Evolutionary conservation across 2,329 filamentous ascomycete species (phyloP).

Genomic region (Colletotrichum camelliae): DNA sequence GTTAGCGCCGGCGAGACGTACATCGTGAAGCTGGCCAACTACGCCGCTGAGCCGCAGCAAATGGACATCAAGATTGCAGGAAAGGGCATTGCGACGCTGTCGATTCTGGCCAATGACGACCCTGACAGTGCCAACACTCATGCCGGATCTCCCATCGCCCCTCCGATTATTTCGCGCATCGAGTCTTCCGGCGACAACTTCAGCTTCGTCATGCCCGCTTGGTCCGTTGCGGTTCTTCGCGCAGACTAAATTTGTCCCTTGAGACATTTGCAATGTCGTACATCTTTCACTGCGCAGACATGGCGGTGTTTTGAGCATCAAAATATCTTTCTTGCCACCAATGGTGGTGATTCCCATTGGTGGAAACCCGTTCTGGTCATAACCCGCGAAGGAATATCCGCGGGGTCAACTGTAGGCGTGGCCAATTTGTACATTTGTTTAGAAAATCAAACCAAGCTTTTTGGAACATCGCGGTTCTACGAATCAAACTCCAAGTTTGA

Average conservation of each 20-base stretch:
- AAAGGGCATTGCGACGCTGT: not conserved
- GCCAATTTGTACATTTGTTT: not conserved
- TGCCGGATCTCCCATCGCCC: not conserved
- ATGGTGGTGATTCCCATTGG: not conserved
- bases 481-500: not conserved
- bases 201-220: not conserved
- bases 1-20: not conserved
- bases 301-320: not conserved
- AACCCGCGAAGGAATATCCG: not conserved
- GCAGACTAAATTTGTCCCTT: accelerated
- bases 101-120: not conserved
- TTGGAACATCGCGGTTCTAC: not conserved
- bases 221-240: not conserved
- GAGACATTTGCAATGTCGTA: not conserved
- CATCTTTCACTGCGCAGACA: not conserved
- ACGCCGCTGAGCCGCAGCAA: not conserved
- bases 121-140: not conserved
- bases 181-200: not conserved
- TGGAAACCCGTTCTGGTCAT: accelerated
- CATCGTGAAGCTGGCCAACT: not conserved
- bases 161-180: not conserved
- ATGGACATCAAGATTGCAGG: not conserved
- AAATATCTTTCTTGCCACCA: not conserved
- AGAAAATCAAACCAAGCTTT: not conserved
- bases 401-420: not conserved